Evolutionary conservation across 495 filamentous ascomycete genomes (phyloP), one percentile per base, ranked within the genome.

Genomic region (Thozetella sp.): DNA sequence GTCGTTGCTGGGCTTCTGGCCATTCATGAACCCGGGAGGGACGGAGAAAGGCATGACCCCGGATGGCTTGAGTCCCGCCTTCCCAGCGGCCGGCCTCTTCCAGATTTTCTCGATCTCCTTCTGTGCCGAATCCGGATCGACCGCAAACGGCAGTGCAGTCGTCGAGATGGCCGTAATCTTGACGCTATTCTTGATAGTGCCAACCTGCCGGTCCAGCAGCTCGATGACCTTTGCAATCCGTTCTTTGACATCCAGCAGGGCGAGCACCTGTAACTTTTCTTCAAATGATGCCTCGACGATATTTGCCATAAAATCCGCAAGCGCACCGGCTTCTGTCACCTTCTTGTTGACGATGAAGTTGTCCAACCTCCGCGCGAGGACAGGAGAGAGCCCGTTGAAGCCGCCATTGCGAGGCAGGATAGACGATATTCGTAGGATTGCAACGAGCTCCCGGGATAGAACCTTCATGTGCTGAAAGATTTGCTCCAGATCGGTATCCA

Each of bases 231-330:
- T 87, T 62, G 89, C 82, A 58, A 98, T 78, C 15, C 95, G 83
- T n/a, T 88, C 83, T 64, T 88, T 88, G 10, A 95, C 79, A 65
- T 93, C 84, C 17, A 93, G 70, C 1, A 92, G 85, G 25, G 91
- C 81, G 15, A 99, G 79, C 19, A 98, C 84, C 55, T 90, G 84
- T 26, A 99, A 80, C 77, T 93, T 96, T 64, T 99, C 95, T 68
- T 97, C 91, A 59, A 93, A 85, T 17, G 89, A 88, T 40, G 87
- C 86, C 54, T 96, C 90, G 2, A 96, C 84, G 24, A 97, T 84
- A 72, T 95, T 93, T 9, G 91, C 86, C 92, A 98, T 96, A 63
- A 97, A 97, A 69, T 99, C 96, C 9, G 95, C 95, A n/a, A 99
- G 78, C 9, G 83, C 79, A 6, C 94, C 95, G 3, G 95, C 93